phyloP scores from a whole-genome alignment of 345 rosid genomes.

The Crucihimalaya himalaica region DNA sequence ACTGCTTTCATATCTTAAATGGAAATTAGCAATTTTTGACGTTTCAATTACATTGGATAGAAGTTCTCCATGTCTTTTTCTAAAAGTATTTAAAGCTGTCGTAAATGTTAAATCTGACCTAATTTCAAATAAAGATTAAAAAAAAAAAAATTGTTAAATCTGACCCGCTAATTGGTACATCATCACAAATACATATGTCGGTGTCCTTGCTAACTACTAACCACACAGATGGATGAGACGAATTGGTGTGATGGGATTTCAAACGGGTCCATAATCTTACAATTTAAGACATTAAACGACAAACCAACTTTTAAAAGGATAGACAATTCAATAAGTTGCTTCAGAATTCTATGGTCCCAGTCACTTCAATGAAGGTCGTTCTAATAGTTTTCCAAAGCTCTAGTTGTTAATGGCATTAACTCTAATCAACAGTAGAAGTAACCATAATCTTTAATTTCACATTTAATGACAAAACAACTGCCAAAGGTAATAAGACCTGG shows the following conservation, averaged over 20 bases:
- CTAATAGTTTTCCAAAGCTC: not conserved
- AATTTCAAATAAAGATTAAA: too few relatives aligned
- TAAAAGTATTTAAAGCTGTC: too few relatives aligned
- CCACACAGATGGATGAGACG: not conserved
- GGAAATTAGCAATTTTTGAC: too few relatives aligned
- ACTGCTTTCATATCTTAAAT: too few relatives aligned
- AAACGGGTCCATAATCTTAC: not conserved
- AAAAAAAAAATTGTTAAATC: too few relatives aligned
- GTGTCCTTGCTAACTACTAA: not conserved
- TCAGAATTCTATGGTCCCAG: not conserved
- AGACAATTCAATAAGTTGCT: not conserved
- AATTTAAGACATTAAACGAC: not conserved
- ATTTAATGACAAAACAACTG: not conserved
- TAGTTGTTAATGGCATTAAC: not conserved
- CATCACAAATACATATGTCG: too few relatives aligned
- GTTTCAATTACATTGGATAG: too few relatives aligned
- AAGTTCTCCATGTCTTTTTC: too few relatives aligned
- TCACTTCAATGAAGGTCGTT: not conserved
- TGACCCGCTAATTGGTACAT: too few relatives aligned
- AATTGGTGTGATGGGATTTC: not conserved
- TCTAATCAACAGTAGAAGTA: not conserved
- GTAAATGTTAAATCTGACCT: too few relatives aligned
- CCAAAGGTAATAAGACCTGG: not conserved
- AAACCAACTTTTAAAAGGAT: not conserved
- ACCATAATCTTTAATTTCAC: not conserved